Evolutionary conservation across 306 rosid species (phyloP).

Genomic region (Prunus armeniaca): DNA sequence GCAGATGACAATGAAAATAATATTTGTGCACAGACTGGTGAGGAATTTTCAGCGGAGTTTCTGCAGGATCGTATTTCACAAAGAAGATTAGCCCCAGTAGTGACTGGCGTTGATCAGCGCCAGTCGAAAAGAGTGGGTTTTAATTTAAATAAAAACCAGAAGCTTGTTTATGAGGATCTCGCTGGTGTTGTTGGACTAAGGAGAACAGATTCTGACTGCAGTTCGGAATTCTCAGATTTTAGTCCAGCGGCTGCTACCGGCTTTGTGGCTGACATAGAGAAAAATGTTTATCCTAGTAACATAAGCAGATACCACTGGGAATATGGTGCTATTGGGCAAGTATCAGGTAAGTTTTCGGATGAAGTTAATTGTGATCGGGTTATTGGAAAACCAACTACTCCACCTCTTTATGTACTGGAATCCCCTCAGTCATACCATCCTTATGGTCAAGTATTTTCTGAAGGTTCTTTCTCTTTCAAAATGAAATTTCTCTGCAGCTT

Average conservation of each 20-base stretch:
- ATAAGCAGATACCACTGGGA: conserved; percentile 43
- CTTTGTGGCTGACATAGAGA: conserved; percentile 47
- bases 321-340: conserved; percentile 42
- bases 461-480: conserved; percentile 49
- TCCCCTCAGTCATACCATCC: conserved; percentile 55
- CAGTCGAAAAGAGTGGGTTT: conserved; percentile 40
- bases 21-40: conserved; percentile 76
- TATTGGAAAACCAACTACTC: conserved; percentile 34
- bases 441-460: conserved; percentile 39
- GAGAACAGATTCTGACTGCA: conserved; percentile 45
- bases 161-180: conserved; percentile 47
- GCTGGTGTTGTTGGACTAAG: conserved; percentile 35
- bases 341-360: conserved; percentile 37
- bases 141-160: conserved; percentile 30
- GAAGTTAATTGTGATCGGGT: conserved; percentile 30
- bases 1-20: conserved; percentile 33
- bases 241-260: conserved; percentile 27
- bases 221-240: conserved; percentile 46
- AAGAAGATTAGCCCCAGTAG: conserved; percentile 47
- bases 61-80: conserved; percentile 57
- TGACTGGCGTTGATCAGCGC: conserved; percentile 38
- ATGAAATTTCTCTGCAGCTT: conserved; percentile 86
- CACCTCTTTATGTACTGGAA: conserved; percentile 35
- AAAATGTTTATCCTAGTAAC: conserved; percentile 40
- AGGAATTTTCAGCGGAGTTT: conserved; percentile 83